Evolutionary conservation across 2,329 filamentous ascomycete species (phyloP).

Genomic region (Neophaeococcomyces aloes): DNA sequence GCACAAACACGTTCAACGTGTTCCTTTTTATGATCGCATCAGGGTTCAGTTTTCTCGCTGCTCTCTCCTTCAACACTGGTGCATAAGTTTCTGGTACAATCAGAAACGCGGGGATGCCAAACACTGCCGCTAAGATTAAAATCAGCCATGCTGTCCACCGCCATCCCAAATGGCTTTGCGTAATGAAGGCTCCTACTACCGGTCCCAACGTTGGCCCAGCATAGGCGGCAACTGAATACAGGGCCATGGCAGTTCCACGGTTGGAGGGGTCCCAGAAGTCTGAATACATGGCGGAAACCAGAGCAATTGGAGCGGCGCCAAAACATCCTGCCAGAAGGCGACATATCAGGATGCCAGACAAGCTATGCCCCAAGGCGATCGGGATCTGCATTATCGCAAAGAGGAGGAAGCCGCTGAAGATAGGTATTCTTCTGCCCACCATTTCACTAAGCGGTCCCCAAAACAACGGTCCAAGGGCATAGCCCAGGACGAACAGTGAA

Average conservation of each 20-base stretch:
- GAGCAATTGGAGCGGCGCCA: slow-evolving; percentile 51
- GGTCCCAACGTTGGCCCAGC: slow-evolving; percentile 7
- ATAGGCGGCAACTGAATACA: slow-evolving; percentile 14
- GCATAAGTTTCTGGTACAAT: slow-evolving; percentile 21
- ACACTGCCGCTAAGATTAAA: slow-evolving; percentile 37
- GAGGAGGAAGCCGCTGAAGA: neutral
- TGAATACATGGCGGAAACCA: slow-evolving; percentile 54
- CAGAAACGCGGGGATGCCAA: slow-evolving; percentile 5
- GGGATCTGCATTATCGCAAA: slow-evolving; percentile 3
- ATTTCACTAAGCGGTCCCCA: slow-evolving; percentile 17
- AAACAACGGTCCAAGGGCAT: slow-evolving; percentile 32
- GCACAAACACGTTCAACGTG: slow-evolving; percentile 10
- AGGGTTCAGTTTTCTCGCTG: slow-evolving; percentile 20
- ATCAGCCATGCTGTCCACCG: slow-evolving; percentile 31
- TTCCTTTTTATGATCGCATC: slow-evolving; percentile 14
- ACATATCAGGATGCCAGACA: slow-evolving; percentile 48
- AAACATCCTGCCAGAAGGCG: slow-evolving; percentile 52
- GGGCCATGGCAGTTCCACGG: slow-evolving; percentile 46
- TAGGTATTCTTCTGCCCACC: slow-evolving; percentile 6
- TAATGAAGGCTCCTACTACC: slow-evolving; percentile 13
- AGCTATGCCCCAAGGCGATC: slow-evolving; percentile 43
- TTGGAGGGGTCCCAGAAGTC: slow-evolving; percentile 50
- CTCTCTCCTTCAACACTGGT: slow-evolving; percentile 22
- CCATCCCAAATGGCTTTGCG: slow-evolving; percentile 36
- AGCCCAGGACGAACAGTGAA: slow-evolving; percentile 34